Evolutionary conservation across 2,329 filamentous ascomycete genomes (phyloP).

Genomic region (Botrytis medusae): DNA sequence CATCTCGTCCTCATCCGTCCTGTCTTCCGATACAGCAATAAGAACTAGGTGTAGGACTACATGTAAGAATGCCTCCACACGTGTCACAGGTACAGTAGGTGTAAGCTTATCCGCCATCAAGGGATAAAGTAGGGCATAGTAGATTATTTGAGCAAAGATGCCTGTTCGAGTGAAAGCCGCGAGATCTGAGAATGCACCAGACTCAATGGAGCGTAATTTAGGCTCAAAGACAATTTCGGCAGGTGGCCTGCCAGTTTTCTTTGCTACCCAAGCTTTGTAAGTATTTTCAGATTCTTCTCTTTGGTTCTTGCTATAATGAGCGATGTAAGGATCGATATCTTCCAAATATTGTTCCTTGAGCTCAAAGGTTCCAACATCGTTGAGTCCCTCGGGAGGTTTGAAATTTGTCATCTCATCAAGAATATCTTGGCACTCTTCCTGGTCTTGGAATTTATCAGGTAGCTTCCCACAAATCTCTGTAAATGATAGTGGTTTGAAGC

Average conservation of each 20-base stretch:
- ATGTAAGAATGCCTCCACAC: constrained; percentile 88
- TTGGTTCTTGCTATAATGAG: constrained; percentile 96
- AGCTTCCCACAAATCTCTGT: constrained; percentile 85
- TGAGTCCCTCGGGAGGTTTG: constrained; percentile 85
- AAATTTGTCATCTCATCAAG: constrained; percentile 86
- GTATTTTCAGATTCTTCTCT: constrained; percentile 90
- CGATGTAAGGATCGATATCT: constrained; percentile 90
- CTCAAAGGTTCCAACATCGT: constrained; percentile 92
- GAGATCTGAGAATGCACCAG: constrained; percentile 74
- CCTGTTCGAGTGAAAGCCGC: constrained; percentile 79
- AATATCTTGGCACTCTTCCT: constrained; percentile 81
- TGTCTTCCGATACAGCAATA: constrained; percentile 82
- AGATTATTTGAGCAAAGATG: constrained; percentile 86
- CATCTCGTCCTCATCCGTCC: constrained; percentile 54
- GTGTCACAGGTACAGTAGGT: constrained; percentile 73
- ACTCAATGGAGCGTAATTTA: constrained; percentile 70
- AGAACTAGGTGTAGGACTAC: constrained; percentile 85
- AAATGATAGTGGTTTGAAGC: constrained; percentile 94
- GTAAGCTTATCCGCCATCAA: constrained; percentile 67
- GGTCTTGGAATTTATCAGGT: constrained; percentile 85
- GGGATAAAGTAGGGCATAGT: constrained; percentile 82
- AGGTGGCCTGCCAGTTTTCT: constrained; percentile 76
- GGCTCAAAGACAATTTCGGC: constrained; percentile 93
- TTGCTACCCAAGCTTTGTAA: constrained; percentile 83
- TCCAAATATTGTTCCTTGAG: constrained; percentile 83